phyloP scores from a whole-genome alignment of 805 yeast species.

The Starmerella roubikii region DNA sequence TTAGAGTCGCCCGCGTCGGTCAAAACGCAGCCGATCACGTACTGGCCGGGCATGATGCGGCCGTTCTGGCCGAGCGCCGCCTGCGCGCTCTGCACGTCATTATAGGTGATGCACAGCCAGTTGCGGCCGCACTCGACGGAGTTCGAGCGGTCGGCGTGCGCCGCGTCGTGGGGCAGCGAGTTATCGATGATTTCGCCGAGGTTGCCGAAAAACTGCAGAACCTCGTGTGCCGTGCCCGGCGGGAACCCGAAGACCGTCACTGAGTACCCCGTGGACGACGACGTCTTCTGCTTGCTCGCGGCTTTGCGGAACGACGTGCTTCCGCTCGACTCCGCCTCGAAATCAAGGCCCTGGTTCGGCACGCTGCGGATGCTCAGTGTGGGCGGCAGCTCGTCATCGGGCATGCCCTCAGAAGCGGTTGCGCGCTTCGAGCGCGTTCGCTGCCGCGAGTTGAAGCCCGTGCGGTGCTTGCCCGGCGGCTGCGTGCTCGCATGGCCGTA shows the following conservation, averaged over 20 bases:
- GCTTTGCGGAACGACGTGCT: too few species aligned
- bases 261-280: constrained; percentile 27
- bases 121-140: constrained; percentile 77
- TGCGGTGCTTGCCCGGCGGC: not conserved
- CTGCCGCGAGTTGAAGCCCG: constrained; percentile 12
- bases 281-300: not conserved
- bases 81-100: constrained; percentile 56
- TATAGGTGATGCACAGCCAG: constrained; percentile 86
- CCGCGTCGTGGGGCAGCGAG: not conserved
- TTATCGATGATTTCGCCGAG: constrained; percentile 73
- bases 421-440: constrained; percentile 5
- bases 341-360: not conserved
- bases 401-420: not conserved
- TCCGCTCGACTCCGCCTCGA: not conserved
- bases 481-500: not conserved
- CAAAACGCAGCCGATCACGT: constrained; percentile 54
- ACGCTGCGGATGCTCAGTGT: constrained; percentile 12
- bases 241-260: constrained; percentile 84
- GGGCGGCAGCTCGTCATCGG: constrained; percentile 16
- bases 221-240: constrained; percentile 50
- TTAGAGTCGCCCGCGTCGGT: constrained; percentile 14
- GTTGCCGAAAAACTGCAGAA: constrained; percentile 60
- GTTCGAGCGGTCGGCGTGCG: constrained; percentile 18
- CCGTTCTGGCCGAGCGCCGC: constrained; percentile 84
- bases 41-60: constrained; percentile 46